Base-by-base conservation (phyloP, 83 land plant species). In the Picea engelmannii region DNA sequence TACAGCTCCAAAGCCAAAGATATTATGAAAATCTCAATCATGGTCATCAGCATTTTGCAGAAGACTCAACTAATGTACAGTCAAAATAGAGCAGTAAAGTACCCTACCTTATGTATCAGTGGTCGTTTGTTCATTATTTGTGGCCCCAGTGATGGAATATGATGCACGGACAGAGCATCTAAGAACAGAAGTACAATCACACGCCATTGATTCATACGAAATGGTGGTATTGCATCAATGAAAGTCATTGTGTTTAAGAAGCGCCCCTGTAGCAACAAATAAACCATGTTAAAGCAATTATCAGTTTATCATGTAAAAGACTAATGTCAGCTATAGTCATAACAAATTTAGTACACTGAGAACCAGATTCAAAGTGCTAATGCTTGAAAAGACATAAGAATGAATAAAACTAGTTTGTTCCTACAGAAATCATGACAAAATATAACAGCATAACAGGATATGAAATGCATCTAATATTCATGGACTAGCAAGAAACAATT, bases 201-300 rank as follows among this genome's bases (percentile, higher is more conserved):
- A 67, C 84, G 92, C 95, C 95, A 91, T 66, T 93, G 91, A 66
- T 85, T 91, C 52, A 73, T 82, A 70, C 83, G 83, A 70, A 93
- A 87, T 21, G 90, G 66, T 40, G 95, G 95, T 44, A 93, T 77
- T 68, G 93, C 85, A 55, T 93, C 89, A 31, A 86, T 9, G 78
- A 93, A 88, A 24, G 93, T 80, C 95, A 93, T 93, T 80, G 95
- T 89, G 2, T 83, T 90, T 75, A 93, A 31, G 64, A 93, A 78
- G 65, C 61, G 79, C 3, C 80, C 91, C 95, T 93, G 95, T n/a
- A 84, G 60, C 59, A 23, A 60, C 59, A 73, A 76, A 7, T 2
- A 11, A 10, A 73, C 13, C 59, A 55, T 12, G 13, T 55, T 47
- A 44, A 70, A 35, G 76, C 13, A 47, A n/a, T 15, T 73, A 55